Percentiles rank a stretch among this genome's conserved stretches.
These are phyloP conservation scores for Xylaria sp. DNA, from an alignment of 2,329 filamentous ascomycete species.

Conservation along the genomic window DNA sequence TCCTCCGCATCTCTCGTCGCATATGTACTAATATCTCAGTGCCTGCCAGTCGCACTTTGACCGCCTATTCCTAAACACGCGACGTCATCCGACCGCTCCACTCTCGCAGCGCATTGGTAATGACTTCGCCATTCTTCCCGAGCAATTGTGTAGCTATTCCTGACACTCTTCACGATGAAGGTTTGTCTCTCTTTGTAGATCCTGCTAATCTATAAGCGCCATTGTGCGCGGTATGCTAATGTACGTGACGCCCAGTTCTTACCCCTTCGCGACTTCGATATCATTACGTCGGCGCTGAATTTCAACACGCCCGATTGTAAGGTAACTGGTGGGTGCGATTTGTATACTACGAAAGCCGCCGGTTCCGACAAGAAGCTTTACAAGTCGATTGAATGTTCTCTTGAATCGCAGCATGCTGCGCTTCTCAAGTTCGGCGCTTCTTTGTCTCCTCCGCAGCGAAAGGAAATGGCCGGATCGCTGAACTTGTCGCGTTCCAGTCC, in stretches of 20 bases:
- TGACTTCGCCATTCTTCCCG: conserved; percentile 8
- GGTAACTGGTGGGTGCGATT: conserved; percentile 91
- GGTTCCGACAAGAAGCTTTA: conserved; percentile 97
- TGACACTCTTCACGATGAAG: conserved; percentile 44
- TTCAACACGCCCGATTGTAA: conserved; percentile 95
- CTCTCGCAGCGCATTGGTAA: conserved; percentile 29
- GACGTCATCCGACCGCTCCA: conserved; percentile 38
- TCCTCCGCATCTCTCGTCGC: conserved; percentile 12
- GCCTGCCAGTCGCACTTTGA: conserved; percentile 46
- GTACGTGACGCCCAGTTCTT: conserved; percentile 73
- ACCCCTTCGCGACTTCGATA: conserved; percentile 89
- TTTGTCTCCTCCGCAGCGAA: conserved; percentile 83
- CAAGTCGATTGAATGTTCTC: conserved; percentile 90
- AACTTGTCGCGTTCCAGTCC: conserved; percentile 88
- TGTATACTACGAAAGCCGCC: conserved; percentile 97
- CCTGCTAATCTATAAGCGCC: not conserved
- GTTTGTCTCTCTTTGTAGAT: conserved; percentile 37
- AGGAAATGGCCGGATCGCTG: conserved; percentile 73
- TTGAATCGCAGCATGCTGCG: conserved; percentile 91
- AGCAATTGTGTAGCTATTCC: not conserved
- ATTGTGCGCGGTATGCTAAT: conserved; percentile 25
- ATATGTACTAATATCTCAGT: conserved; percentile 43
- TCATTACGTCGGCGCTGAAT: conserved; percentile 91
- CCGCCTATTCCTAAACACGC: conserved; percentile 36
- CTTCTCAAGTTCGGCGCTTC: conserved; percentile 87